These are phyloP conservation scores for Lecanicillium sp. DNA, from an alignment of 2,329 filamentous ascomycete species.

Conservation along the genomic window DNA sequence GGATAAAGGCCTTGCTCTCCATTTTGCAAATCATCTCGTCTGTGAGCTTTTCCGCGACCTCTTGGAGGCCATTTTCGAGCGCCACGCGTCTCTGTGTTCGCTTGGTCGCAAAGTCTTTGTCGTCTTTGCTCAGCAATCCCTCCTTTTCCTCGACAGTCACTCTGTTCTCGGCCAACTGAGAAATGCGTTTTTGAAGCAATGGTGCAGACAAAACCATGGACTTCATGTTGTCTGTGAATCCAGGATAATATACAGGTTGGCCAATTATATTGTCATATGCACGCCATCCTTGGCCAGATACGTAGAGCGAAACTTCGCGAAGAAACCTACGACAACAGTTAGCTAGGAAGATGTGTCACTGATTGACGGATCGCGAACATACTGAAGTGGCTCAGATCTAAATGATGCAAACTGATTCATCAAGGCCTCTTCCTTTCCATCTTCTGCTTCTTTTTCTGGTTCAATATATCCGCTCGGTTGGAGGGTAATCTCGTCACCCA, in stretches of 20 bases:
- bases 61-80: conserved; percentile 64
- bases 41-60: conserved; percentile 79
- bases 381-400: conserved; percentile 58
- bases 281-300: conserved; percentile 90
- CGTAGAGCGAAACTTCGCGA: conserved; percentile 85
- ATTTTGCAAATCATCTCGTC: conserved; percentile 99
- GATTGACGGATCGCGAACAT: conserved; percentile 6
- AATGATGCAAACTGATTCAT: conserved; percentile 84
- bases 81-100: conserved; percentile 48
- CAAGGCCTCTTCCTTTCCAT: conserved; percentile 56
- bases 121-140: conserved; percentile 52
- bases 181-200: conserved; percentile 65
- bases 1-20: conserved; percentile 87
- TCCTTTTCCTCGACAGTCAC: conserved; percentile 70
- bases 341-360: too few species aligned
- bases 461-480: conserved; percentile 64
- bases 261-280: conserved; percentile 87
- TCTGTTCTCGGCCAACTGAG: conserved; percentile 66
- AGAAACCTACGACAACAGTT: conserved; percentile 56
- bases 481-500: conserved; percentile 65
- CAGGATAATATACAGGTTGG: conserved; percentile 85
- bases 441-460: conserved; percentile 35
- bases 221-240: conserved; percentile 89
- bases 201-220: conserved; percentile 64
- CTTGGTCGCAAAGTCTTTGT: conserved; percentile 42